These are phyloP conservation scores for Gillenia trifoliata DNA, from an alignment of 306 rosid genomes.

Conservation along the genomic window DNA sequence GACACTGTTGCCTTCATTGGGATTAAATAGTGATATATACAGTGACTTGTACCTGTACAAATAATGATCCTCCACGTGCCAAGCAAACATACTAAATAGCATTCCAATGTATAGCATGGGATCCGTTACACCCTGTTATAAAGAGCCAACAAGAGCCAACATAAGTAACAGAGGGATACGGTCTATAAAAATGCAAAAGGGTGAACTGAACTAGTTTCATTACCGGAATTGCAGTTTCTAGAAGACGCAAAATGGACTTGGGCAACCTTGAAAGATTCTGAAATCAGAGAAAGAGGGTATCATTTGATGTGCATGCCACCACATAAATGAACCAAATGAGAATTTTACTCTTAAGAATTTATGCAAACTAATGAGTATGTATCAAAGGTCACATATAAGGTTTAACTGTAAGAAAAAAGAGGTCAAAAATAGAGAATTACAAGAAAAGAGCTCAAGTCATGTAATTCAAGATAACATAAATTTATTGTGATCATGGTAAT, in stretches of 20 bases:
- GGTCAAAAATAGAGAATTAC: not conserved
- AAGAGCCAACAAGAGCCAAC: no score
- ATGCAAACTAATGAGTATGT: not conserved
- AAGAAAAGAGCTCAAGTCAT: not conserved
- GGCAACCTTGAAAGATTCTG: slow-evolving; percentile 81
- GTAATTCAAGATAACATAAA: not conserved
- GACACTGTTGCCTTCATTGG: slow-evolving; percentile 5
- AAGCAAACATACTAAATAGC: slow-evolving; percentile 96
- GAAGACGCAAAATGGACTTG: slow-evolving; percentile 76
- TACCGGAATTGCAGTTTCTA: slow-evolving; percentile 86
- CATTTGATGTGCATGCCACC: slow-evolving; percentile 15
- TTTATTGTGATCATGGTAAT: not conserved
- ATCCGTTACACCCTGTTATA: slow-evolving; percentile 88
- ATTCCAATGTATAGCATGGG: slow-evolving; percentile 98
- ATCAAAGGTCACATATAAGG: not conserved
- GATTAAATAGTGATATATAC: slow-evolving; percentile 26
- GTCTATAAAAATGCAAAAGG: slow-evolving; percentile 1
- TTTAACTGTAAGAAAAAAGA: not conserved
- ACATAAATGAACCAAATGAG: not conserved
- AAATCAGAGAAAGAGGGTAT: slow-evolving; percentile 14
- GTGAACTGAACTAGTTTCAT: slow-evolving; percentile 16
- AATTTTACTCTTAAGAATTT: not conserved
- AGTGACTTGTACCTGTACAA: slow-evolving; percentile 63
- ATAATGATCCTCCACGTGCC: slow-evolving; percentile 99
- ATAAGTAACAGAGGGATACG: slow-evolving; percentile 10